Conservation (phyloP, 495 filamentous ascomycete genomes). For the Neurospora terricola region DNA sequence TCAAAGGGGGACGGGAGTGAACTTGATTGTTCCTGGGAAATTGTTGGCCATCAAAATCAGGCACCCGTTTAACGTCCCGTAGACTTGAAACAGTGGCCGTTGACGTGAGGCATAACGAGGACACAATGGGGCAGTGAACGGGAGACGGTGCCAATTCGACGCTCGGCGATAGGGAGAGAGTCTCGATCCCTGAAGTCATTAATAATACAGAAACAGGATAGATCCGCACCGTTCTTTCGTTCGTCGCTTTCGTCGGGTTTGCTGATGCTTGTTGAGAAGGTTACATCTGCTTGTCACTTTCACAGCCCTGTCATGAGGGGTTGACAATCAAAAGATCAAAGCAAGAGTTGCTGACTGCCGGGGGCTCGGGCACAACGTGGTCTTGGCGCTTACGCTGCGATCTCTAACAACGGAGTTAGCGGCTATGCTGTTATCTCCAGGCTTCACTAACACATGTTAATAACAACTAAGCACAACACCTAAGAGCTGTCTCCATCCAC, state of each 20-base stretch:
- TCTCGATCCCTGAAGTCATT: not conserved
- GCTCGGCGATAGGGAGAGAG: not conserved
- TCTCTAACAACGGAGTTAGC: not conserved
- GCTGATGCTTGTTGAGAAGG: not conserved
- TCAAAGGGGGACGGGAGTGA: not conserved
- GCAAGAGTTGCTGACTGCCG: not conserved
- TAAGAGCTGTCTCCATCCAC: not conserved
- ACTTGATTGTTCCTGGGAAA: not conserved
- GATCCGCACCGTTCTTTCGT: not conserved
- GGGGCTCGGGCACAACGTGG: not conserved
- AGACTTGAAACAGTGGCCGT: not conserved
- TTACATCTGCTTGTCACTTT: not conserved
- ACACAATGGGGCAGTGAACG: not conserved
- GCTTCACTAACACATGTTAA: not conserved
- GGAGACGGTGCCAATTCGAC: not conserved
- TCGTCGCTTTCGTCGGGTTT: not conserved
- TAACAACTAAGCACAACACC: not conserved
- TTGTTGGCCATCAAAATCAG: not conserved
- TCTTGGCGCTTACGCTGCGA: not conserved
- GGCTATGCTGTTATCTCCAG: not conserved
- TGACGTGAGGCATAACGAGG: not conserved
- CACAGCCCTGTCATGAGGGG: not conserved
- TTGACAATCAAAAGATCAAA: not conserved
- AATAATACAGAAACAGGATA: not conserved
- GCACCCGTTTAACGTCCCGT: not conserved